phyloP scores from a whole-genome alignment of 1,284 basidiomycete genomes.

The Rhizoctonia solani region DNA sequence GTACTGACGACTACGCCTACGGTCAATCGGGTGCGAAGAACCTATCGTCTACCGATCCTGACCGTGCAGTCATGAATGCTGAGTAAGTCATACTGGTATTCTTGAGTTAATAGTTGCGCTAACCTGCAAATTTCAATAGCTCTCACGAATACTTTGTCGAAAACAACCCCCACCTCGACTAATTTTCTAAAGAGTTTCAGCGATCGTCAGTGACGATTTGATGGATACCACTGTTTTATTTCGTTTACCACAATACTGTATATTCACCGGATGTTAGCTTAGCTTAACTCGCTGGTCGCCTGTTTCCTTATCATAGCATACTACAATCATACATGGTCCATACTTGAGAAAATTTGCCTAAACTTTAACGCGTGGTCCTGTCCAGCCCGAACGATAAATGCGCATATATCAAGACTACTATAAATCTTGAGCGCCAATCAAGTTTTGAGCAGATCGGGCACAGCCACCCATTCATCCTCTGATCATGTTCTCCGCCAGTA shows the following conservation, averaged over 20 bases:
- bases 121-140: not conserved
- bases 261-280: too few relatives aligned
- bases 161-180: not conserved
- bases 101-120: not conserved
- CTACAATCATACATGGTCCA: too few relatives aligned
- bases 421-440: not conserved
- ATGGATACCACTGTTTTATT: too few relatives aligned
- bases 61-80: constrained; percentile 28
- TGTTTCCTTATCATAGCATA: too few relatives aligned
- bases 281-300: too few relatives aligned
- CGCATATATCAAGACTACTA: too few relatives aligned
- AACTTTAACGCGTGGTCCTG: too few relatives aligned
- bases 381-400: too few relatives aligned
- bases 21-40: constrained; percentile 20
- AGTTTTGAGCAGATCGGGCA: not conserved
- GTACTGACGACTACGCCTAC: constrained; percentile 33
- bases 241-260: too few relatives aligned
- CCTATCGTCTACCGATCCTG: constrained; percentile 18
- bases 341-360: too few relatives aligned
- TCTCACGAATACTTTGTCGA: constrained; percentile 31
- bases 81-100: constrained; percentile 10
- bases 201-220: too few relatives aligned
- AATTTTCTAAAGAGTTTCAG: not conserved
- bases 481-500: constrained; percentile 26
- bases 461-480: not conserved